Evolutionary conservation across 2,329 filamentous ascomycete genomes (phyloP), one percentile per base, ranked within the genome.

Genomic region (Epichloe hybrida): DNA sequence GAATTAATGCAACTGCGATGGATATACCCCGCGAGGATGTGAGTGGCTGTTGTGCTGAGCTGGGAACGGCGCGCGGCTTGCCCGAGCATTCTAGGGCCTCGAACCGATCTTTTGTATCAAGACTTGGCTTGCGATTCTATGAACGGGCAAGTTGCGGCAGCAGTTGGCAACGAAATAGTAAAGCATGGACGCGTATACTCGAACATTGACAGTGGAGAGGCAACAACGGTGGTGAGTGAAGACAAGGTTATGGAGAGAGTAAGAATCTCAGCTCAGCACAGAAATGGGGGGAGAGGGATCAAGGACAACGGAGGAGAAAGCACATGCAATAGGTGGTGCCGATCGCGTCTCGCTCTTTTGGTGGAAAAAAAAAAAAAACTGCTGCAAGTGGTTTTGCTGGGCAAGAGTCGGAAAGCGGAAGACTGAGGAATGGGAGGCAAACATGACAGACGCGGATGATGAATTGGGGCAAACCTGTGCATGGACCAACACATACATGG

Each of bases 1-100:
- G 60, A 64, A 57, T 60, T 62, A 55, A 64, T 61, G 62, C 66
- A 66, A 63, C 63, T 64, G 65, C 64, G 66, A 68, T 65, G 66
- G 66, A 68, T 68, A 68, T 68, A 68, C 66, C 66, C 64, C 62
- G 61, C 59, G 64, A 66, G 61, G 62, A 63, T 64, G 59, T 63
- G 64, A 62, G 64, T 66, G 47, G 57, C 53, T 57, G 58, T 59
- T 56, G 55, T 64, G 63, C 62, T 61, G 64, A 65, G 63, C 61
- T 64, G 58, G 57, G 57, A 44, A 50, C 43, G 48, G 51, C 50
- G 31, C 20, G 47, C 50, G 37, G 31, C n/a, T 6, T 37, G 50
- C 27, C n/a, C 15, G 20, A 37, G n/a, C 13, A 34, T 5, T 41
- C 6, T 21, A 34, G 31, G 31, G 31, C 17, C 20, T 11, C 34